Percentiles rank a stretch among this genome's conserved stretches.
Conservation (phyloP, 768 basidiomycete species). For the Suillus occidentalis region DNA sequence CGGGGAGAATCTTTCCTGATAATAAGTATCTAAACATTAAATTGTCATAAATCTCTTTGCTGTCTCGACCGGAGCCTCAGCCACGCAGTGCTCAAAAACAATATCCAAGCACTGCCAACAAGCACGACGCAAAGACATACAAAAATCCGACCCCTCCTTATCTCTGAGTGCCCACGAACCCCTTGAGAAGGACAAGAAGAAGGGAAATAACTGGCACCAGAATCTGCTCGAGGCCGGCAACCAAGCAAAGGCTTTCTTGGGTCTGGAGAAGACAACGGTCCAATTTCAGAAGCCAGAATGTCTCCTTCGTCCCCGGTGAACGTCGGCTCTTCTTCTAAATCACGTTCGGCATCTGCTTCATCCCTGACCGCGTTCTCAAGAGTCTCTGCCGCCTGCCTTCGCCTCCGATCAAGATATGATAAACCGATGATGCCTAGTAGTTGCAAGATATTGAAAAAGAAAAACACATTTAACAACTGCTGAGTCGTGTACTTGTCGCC, state of each 20-base stretch:
- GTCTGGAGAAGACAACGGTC: conserved; percentile 2
- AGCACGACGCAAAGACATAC: conserved; percentile 41
- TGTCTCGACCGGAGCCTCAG: conserved; percentile 49
- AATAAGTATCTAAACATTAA: conserved; percentile 3
- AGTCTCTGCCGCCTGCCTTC: conserved; percentile 26
- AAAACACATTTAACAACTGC: conserved; percentile 55
- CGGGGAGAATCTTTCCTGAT: not conserved
- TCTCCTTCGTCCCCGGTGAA: conserved; percentile 3
- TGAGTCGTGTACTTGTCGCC: conserved; percentile 40
- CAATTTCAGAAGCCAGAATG: conserved; percentile 11
- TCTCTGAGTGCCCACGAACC: conserved; percentile 34
- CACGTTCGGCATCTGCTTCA: not conserved
- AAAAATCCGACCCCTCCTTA: conserved; percentile 51
- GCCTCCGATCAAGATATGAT: conserved; percentile 45
- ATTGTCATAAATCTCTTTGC: conserved; percentile 22
- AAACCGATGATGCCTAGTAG: conserved; percentile 51
- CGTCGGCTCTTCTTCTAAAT: conserved; percentile 3
- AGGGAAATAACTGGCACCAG: conserved; percentile 2
- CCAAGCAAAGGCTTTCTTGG: conserved; percentile 17
- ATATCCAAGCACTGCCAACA: conserved; percentile 56
- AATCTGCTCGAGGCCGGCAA: conserved; percentile 1
- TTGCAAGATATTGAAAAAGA: conserved; percentile 58
- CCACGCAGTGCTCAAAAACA: conserved; percentile 66
- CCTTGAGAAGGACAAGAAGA: conserved; percentile 17
- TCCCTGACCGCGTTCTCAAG: not conserved